Base-by-base conservation (phyloP, 176 grass and related monocot species). In the Carex pumila region DNA sequence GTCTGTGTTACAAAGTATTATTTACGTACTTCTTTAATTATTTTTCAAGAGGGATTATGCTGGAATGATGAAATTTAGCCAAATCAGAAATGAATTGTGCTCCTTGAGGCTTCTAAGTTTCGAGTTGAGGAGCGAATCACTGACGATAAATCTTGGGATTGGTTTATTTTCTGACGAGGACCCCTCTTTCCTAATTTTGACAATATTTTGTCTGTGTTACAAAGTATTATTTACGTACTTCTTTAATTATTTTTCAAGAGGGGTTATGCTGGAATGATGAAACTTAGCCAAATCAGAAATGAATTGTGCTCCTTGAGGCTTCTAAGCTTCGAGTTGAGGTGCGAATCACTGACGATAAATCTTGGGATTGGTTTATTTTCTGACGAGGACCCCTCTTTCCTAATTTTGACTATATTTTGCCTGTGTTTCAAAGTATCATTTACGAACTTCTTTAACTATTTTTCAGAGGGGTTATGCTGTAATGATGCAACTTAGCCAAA, bases 61-160 rank as follows among this genome's bases (percentile, higher is more conserved):
- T 93, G 86, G 89, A 87, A 87, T 92, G 94, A 94, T 87, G 94
- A 81, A 87, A 91, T 84, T 83, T 97, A 94, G 83, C 91, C 86
- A 94, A 93, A 94, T 90, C 89, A 79, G 85, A 97, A 8, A 67
- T 88, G 78, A 61, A 86, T 47, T 65, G 88, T 88, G 89, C 88
- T 94, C 93, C 80, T 89, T 81, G 47, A 88, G 79, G 75, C 80
- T 88, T 85, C n/a, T 63, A 58, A 86, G 55, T 75, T 69, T 86
- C 14, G 3, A 79, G 61, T 86, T 74, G 68, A 85, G 45, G 70
- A 47, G 66, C 9, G 3, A 17, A 85, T 75, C 66, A 60, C 21
- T 75, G 83, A 54, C 19, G 80, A 82, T 34, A 67, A 43, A 82
- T 65, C 10, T 19, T 41, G 80, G 63, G 80, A 82, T 65, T 65